phyloP scores from a whole-genome alignment of 257 asterid genomes.

The Rauvolfia tetraphylla region DNA sequence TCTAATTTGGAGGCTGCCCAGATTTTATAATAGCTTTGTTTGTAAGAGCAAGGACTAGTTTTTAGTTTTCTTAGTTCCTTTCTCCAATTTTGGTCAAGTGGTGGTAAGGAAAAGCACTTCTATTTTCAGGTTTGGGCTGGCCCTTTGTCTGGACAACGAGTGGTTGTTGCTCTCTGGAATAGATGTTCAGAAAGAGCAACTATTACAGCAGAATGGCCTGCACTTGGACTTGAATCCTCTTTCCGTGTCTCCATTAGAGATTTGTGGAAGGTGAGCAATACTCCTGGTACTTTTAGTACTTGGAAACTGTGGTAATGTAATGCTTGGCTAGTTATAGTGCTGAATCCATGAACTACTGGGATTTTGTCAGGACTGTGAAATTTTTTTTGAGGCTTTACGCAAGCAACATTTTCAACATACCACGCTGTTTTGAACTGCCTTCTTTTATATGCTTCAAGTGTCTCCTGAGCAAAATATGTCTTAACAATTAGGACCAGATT shows the following conservation, averaged over 20 bases:
- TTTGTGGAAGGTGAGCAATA: constrained; percentile 72
- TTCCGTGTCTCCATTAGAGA: constrained; percentile 65
- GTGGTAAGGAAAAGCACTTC: not conserved
- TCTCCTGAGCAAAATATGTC: not conserved
- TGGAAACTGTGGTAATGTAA: not conserved
- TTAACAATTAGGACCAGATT: not conserved
- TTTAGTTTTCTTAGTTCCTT: not conserved
- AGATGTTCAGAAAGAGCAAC: constrained; percentile 58
- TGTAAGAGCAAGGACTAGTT: not conserved
- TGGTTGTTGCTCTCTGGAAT: constrained; percentile 83
- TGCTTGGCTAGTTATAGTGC: not conserved
- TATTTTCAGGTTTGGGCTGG: constrained; percentile 89
- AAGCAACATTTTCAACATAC: no score
- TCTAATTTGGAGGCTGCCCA: not conserved
- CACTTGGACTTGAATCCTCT: constrained; percentile 75
- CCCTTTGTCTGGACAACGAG: constrained; percentile 71
- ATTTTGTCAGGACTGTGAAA: no score
- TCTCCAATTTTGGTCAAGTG: not conserved
- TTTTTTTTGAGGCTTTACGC: not conserved
- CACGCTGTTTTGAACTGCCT: not conserved
- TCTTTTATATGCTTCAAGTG: not conserved
- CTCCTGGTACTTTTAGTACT: not conserved
- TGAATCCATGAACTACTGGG: no score
- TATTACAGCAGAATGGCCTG: constrained; percentile 59
- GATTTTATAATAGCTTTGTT: not conserved